phyloP scores from a whole-genome alignment of 768 basidiomycete species.

The Russula griseocarnosa region DNA sequence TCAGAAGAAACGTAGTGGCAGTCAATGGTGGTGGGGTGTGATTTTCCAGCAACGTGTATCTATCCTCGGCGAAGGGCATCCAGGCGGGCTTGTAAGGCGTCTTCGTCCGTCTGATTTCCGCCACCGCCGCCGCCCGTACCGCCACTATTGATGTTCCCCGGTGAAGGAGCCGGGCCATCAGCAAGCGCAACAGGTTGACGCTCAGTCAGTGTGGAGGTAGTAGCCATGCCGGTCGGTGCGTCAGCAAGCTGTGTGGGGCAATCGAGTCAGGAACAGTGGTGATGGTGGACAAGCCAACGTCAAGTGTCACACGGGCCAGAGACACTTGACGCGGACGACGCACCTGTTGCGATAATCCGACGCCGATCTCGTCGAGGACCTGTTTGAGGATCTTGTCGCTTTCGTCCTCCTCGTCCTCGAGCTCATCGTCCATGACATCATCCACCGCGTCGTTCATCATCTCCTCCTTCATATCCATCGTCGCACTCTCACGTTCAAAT shows the following conservation, averaged over 20 bases:
- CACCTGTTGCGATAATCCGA: conserved; percentile 83
- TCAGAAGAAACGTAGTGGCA: conserved; percentile 4
- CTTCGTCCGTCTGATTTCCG: conserved; percentile 66
- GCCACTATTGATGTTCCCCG: conserved; percentile 38
- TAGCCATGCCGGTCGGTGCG: conserved; percentile 69
- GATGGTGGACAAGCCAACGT: conserved; percentile 7
- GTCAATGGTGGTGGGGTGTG: neutral
- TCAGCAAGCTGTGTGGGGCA: conserved; percentile 62
- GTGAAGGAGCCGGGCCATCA: conserved; percentile 48
- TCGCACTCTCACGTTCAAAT: conserved; percentile 94
- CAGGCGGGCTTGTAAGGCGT: conserved; percentile 88
- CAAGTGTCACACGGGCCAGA: neutral
- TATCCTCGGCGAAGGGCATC: conserved; percentile 81
- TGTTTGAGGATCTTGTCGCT: conserved; percentile 93
- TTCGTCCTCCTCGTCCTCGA: conserved; percentile 93
- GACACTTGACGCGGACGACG: conserved; percentile 38
- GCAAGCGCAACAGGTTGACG: conserved; percentile 86
- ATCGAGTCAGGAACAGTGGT: neutral
- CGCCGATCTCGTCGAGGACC: conserved; percentile 96
- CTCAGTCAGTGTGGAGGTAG: conserved; percentile 55
- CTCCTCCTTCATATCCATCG: conserved; percentile 99
- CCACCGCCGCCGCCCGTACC: conserved; percentile 38
- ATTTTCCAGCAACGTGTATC: conserved; percentile 22
- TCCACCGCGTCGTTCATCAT: conserved; percentile 99
- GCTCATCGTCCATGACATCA: conserved; percentile 91